Base-by-base conservation (phyloP, 768 basidiomycete species). In the Leccinum sublutescens region DNA sequence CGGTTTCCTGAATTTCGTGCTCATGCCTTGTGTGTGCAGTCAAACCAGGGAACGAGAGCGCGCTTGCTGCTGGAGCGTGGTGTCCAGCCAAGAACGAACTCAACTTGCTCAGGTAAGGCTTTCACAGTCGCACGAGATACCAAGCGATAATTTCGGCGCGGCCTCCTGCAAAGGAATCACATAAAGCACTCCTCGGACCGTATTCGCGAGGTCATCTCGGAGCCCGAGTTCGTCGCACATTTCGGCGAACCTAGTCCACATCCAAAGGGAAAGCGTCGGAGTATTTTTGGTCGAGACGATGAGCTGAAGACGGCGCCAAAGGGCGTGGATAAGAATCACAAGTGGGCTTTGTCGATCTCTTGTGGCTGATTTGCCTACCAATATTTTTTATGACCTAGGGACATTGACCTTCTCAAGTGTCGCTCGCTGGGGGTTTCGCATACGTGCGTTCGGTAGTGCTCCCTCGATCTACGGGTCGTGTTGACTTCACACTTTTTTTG, bases 251-350 rank as follows among this genome's bases (percentile, higher is more conserved):
- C 93, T 0, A 77, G 74, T 52, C 85, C 85, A 1, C 77, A 83
- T 62, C 77, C 83, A 15, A 80, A 87, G 56, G 88, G 90, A 17
- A 74, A 77, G 56, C 76, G 86, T 53, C 81, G 82, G 68, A 96
- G 81, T 67, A 84, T 99, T 2, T 99, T 95, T 71, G 95, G 96
- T 0, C 70, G 74, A 57, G 93, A 95, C 2, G 95, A 93, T 64
- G 88, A 93, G 69, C 76, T 97, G 31, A 98, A 97, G 76, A 85
- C 85, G 0, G 92, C 94, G 5, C 95, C 95, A 1, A 98, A 97
- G 68, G 95, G 94, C 0, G 76, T 96, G 9, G 83, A 84, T 54
- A 98, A 94, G 74, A 81, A 80, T 31, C 94, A 98, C 70, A 79
- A 79, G 90, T 91, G 56, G 17, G 80, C 66, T 10, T 49, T 14